Evolutionary conservation across 2,329 filamentous ascomycete genomes (phyloP), one percentile per base, ranked within the genome.

Genomic region (Apiospora hydei): DNA sequence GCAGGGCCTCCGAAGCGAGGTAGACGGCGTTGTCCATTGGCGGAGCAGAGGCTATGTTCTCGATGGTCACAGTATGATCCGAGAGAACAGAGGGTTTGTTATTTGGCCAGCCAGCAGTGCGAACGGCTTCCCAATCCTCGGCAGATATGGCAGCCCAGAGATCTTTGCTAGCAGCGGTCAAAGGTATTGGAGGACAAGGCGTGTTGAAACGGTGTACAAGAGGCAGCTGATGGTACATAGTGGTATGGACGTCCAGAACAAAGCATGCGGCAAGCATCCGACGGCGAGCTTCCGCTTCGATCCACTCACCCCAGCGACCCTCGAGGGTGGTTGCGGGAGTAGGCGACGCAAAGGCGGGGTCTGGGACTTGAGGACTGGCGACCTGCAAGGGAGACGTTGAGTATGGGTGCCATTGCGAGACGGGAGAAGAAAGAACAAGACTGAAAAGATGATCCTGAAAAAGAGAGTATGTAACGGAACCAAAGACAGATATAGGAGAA

Each of bases 211-310:
- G 82, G 44, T 80, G 77, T 38, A 80, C 79, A 49, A 81, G 80
- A 24, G 81, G 82, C 74, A 88, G 86, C 78, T 90, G 86, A 70
- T 87, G 84, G 75, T 88, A 90, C 73, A 86, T 82, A 73, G 87
- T 85, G 76, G 87, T 84, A 73, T 90, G 88, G 8, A 86, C 82
- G 77, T 91, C 89, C 71, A 89, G 81, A 70, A 89, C 80, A 78
- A 90, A 89, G 80, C 88, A 90, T 18, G 85, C 85, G 46, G 86
- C 83, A n/a, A 89, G 80, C 41, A 91, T 83, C 57, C 89, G 85
- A 71, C 87, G 85, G 71, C 82, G 83, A 10, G 86, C 82, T 79
- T 91, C 89, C 69, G 80, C 78, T 66, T 86, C 80, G 53, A 90
- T 78, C 89, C 89, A 91, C 72, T 80, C 76, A 51, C 80, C 81